Evolutionary conservation across 768 basidiomycete species (phyloP).

Genomic region (Lanmaoa pseudosensibilis): DNA sequence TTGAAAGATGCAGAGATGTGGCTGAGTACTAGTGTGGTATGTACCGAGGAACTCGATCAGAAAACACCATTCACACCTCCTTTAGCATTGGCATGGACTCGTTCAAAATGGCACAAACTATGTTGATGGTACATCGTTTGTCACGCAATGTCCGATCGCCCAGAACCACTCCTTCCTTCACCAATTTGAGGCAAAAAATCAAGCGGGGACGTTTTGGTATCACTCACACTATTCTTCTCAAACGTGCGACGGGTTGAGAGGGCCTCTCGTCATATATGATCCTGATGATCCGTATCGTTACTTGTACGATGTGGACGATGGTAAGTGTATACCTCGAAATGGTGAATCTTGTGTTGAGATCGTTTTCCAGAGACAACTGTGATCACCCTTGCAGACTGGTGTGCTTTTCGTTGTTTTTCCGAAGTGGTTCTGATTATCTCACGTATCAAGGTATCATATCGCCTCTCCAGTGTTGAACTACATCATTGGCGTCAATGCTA

Average conservation of each 20-base stretch:
- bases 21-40: constrained; percentile 46
- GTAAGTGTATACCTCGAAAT: constrained; percentile 16
- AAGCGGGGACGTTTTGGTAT: constrained; percentile 37
- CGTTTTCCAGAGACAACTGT: constrained; percentile 21
- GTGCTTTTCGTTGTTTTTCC: background rate
- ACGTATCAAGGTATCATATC: constrained; percentile 22
- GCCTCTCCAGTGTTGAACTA: constrained; percentile 17
- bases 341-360: background rate
- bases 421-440: background rate
- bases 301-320: constrained; percentile 49
- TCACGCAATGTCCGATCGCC: constrained; percentile 37
- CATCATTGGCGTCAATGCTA: constrained; percentile 16
- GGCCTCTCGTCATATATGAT: constrained; percentile 44
- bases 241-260: constrained; percentile 39
- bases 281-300: constrained; percentile 37
- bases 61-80: background rate
- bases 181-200: constrained; percentile 17
- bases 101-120: constrained; percentile 44
- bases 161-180: constrained; percentile 27
- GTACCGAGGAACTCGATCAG: background rate
- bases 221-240: constrained; percentile 42
- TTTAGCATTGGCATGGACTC: constrained; percentile 58
- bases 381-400: constrained; percentile 30
- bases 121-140: constrained; percentile 44
- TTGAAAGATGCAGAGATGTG: constrained; percentile 49